These are phyloP conservation scores for Elsinoe fawcettii DNA, from an alignment of 2,329 filamentous ascomycete species.

Conservation along the genomic window DNA sequence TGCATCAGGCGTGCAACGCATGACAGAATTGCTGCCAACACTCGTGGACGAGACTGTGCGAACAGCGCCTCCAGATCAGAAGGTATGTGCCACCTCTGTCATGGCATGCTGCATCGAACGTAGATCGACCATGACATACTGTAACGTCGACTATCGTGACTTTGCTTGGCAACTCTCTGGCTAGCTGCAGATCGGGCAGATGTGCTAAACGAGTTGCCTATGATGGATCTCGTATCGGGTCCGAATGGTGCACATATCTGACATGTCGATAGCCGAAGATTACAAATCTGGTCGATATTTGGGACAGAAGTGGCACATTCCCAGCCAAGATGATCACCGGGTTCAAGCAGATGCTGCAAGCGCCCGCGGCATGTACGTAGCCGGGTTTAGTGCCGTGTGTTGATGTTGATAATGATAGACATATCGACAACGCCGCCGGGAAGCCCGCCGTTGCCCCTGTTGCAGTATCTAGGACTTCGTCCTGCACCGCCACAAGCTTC, in stretches of 20 bases:
- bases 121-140: background rate
- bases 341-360: constrained; percentile 73
- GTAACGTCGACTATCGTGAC: background rate
- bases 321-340: constrained; percentile 67
- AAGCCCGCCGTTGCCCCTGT: constrained; percentile 26
- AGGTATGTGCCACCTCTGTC: constrained; percentile 59
- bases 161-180: background rate
- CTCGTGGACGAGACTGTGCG: constrained; percentile 94
- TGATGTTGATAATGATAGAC: constrained; percentile 15
- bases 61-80: constrained; percentile 85
- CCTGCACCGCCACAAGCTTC: background rate
- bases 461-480: constrained; percentile 20
- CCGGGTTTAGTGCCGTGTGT: constrained; percentile 21
- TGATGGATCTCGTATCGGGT: background rate
- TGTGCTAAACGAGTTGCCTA: background rate
- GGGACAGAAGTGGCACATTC: constrained; percentile 93
- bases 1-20: constrained; percentile 89
- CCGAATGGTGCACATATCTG: background rate
- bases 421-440: constrained; percentile 24
- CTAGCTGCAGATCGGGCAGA: background rate
- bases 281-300: constrained; percentile 90
- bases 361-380: constrained; percentile 57
- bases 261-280: constrained; percentile 72
- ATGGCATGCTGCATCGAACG: background rate
- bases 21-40: constrained; percentile 86